These are phyloP conservation scores for Myxozyma monticola DNA, from an alignment of 805 yeast species.

Conservation along the genomic window DNA sequence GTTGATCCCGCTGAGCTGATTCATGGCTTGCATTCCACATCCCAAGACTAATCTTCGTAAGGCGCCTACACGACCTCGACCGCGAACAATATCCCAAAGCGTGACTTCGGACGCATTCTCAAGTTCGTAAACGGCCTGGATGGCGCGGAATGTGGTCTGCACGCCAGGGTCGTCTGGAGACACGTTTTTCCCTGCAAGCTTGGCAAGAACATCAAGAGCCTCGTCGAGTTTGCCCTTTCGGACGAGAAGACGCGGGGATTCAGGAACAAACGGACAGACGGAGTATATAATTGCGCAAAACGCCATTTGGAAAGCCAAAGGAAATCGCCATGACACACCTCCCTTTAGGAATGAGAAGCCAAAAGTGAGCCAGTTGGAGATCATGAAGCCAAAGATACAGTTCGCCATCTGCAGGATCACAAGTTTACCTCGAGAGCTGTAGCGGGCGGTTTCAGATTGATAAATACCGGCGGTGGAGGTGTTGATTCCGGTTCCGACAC, in stretches of 20 bases:
- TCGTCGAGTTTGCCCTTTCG: constrained; percentile 55
- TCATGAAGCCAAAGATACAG: constrained; percentile 69
- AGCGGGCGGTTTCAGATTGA: constrained; percentile 72
- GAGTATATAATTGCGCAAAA: constrained; percentile 66
- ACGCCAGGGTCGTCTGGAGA: constrained; percentile 18
- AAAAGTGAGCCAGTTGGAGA: constrained; percentile 77
- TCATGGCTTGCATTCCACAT: constrained; percentile 29
- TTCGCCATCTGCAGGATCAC: constrained; percentile 72
- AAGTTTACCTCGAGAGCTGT: constrained; percentile 65
- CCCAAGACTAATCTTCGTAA: constrained; percentile 24
- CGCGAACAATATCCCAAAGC: constrained; percentile 12
- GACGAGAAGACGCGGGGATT: constrained; percentile 70
- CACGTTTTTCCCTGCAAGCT: constrained; percentile 24
- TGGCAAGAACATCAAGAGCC: constrained; percentile 56
- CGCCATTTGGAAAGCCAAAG: constrained; percentile 67
- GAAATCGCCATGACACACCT: constrained; percentile 67
- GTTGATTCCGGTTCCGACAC: constrained; percentile 74
- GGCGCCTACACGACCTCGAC: constrained; percentile 13
- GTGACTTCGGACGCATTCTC: constrained; percentile 15
- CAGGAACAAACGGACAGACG: constrained; percentile 65
- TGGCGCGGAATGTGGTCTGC: constrained; percentile 10
- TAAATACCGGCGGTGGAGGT: constrained; percentile 82
- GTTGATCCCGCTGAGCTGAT: constrained; percentile 29
- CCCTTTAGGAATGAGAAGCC: constrained; percentile 62
- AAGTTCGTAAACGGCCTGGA: constrained; percentile 11